Base-by-base conservation (phyloP, 345 rosid genomes). In the Eucalyptus microcorys region DNA sequence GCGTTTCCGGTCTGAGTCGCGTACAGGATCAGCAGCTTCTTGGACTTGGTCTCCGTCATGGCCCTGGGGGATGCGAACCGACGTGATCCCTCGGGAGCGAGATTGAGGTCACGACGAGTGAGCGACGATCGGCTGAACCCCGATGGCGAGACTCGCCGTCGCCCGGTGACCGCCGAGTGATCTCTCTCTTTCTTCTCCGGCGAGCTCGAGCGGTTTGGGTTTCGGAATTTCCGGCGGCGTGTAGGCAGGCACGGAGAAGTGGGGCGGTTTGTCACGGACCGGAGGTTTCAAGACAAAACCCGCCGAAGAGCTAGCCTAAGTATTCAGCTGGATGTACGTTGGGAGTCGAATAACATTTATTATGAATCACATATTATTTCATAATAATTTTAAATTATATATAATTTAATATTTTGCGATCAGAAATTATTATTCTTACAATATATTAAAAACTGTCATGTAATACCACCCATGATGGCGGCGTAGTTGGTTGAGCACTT, bases 1-100 rank as follows among this genome's bases (percentile, higher is more conserved):
- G 98, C 96, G 89, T 96, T 96, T 64, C 99, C 98, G 32, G 98
- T 97, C 89, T 97, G 95, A 89, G 97, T 91, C 24, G 98, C 99
- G 88, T 95, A 96, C 59, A 96, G 93, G 76, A 96, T 93, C 50
- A 91, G 88, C 57, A 96, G 92, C 89, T 92, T 93, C 88, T 27
- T 87, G 87, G 87, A 91, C 24, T 88, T 86, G 49, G 90, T 92
- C 86, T 91, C 92, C 87, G 90, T 95, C 98, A 93, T 94, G 55
- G 42, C 88, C 66, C 26, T 37, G 40, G 50, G 61, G 81, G 26
- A 21, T 37, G 2, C 45, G 43, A 19, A 5, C 22, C 81, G 81
- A 37, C 81, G 81, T 2, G 40, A 71, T 37, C 45, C 81, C 8
- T 71, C 81, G 26, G 26, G 42, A 71, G 81, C 81, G 81, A 71